Evolutionary conservation across 2,329 filamentous ascomycete species (phyloP).

Genomic region (Ophiostoma piceae): DNA sequence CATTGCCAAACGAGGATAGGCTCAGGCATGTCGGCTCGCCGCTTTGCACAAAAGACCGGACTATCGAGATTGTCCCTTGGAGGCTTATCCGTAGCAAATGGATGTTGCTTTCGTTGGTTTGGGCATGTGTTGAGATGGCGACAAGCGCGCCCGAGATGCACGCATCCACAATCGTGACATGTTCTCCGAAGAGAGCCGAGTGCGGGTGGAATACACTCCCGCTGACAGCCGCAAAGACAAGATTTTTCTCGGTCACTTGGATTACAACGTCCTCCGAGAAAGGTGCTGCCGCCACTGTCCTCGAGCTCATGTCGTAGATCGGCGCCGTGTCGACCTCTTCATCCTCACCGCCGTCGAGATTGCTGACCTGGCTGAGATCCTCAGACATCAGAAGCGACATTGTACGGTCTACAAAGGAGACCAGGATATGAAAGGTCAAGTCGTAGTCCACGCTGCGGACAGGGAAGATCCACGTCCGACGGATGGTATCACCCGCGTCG

Average conservation of each 20-base stretch:
- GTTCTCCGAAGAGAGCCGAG: constrained; percentile 16
- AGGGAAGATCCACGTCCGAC: constrained; percentile 50
- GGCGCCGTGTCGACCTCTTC: constrained; percentile 26
- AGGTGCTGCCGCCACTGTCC: constrained; percentile 47
- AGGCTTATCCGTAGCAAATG: constrained; percentile 37
- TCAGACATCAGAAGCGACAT: constrained; percentile 45
- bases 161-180: constrained; percentile 39
- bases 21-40: constrained; percentile 49
- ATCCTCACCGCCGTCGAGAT: constrained; percentile 31
- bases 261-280: constrained; percentile 39
- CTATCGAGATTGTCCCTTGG: constrained; percentile 29
- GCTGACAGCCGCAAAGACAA: constrained; percentile 38
- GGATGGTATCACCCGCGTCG: constrained; percentile 46
- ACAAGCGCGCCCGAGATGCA: constrained; percentile 38
- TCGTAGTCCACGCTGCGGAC: constrained; percentile 27
- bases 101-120: constrained; percentile 34
- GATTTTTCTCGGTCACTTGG: constrained; percentile 50
- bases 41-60: constrained; percentile 35
- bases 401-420: constrained; percentile 48
- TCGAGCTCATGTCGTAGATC: constrained; percentile 48
- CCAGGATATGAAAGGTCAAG: constrained; percentile 39
- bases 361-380: constrained; percentile 44
- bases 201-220: constrained; percentile 26
- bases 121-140: constrained; percentile 41
- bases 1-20: constrained; percentile 32